These are phyloP conservation scores for Stevia rebaudiana DNA, from an alignment of 140 eudicot genomes.

Conservation along the genomic window DNA sequence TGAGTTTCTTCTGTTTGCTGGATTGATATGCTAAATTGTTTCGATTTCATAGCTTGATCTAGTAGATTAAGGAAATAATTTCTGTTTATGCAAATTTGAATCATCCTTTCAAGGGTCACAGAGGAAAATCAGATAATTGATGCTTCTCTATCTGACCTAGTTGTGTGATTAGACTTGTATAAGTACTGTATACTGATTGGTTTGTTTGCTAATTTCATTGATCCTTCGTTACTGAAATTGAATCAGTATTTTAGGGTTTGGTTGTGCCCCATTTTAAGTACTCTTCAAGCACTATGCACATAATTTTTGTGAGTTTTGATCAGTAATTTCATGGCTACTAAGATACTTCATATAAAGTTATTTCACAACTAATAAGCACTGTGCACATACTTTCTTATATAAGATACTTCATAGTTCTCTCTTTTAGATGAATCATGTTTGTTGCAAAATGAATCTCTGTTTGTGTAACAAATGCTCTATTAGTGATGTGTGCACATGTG, in stretches of 20 bases:
- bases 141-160: background rate
- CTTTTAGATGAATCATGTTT: background rate
- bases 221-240: background rate
- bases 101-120: background rate
- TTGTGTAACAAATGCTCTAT: background rate
- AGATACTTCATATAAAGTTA: no score
- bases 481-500: background rate
- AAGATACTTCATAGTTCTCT: background rate
- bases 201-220: background rate
- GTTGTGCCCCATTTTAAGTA: background rate
- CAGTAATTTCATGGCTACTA: background rate
- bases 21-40: background rate
- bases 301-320: background rate
- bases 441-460: background rate
- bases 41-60: background rate
- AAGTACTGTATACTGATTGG: background rate
- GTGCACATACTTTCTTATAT: background rate
- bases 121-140: background rate
- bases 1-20: background rate
- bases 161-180: background rate
- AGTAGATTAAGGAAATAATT: background rate
- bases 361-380: no score
- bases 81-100: background rate
- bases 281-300: background rate
- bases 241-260: background rate